Conservation (phyloP, 2,329 filamentous ascomycete genomes). For the Xylaria sp. region DNA sequence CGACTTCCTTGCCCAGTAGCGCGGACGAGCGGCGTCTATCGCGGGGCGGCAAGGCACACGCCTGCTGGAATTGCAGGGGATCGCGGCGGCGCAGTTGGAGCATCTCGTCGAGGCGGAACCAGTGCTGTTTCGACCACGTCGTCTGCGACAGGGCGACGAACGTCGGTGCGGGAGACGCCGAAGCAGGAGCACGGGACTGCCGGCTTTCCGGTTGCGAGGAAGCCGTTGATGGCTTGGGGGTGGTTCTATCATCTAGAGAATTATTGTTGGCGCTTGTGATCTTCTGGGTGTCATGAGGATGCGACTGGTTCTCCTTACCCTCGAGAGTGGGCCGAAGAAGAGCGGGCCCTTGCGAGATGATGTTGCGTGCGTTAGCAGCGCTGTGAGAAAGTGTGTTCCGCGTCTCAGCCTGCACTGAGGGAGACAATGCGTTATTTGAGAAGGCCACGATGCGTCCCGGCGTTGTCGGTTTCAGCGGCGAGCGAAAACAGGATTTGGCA, state of each 20-base stretch:
- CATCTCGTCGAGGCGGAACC: conserved; percentile 63
- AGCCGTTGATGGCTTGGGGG: neutral
- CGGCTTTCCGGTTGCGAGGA: neutral
- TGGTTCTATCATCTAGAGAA: conserved; percentile 17
- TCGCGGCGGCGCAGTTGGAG: conserved; percentile 59
- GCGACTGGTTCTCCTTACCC: conserved; percentile 51
- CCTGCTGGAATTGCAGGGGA: conserved; percentile 52
- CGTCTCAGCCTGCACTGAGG: conserved; percentile 41
- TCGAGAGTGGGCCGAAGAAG: conserved; percentile 37
- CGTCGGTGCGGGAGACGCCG: neutral
- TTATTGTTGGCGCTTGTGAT: conserved; percentile 29
- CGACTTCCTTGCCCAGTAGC: conserved; percentile 61
- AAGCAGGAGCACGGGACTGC: neutral
- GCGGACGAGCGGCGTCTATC: conserved; percentile 31
- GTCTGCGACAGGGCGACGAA: conserved; percentile 53
- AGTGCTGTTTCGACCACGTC: conserved; percentile 62
- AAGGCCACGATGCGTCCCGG: conserved; percentile 69
- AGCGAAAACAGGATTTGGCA: conserved; percentile 66
- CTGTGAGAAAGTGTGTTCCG: conserved; percentile 18
- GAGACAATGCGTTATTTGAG: conserved; percentile 61
- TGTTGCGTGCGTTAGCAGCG: conserved; percentile 4
- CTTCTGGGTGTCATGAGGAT: conserved; percentile 29
- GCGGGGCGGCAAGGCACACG: conserved; percentile 38
- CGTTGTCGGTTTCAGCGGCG: conserved; percentile 66
- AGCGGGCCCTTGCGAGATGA: conserved; percentile 33